Evolutionary conservation across 345 rosid species (phyloP).

Genomic region (Boechera retrofracta): DNA sequence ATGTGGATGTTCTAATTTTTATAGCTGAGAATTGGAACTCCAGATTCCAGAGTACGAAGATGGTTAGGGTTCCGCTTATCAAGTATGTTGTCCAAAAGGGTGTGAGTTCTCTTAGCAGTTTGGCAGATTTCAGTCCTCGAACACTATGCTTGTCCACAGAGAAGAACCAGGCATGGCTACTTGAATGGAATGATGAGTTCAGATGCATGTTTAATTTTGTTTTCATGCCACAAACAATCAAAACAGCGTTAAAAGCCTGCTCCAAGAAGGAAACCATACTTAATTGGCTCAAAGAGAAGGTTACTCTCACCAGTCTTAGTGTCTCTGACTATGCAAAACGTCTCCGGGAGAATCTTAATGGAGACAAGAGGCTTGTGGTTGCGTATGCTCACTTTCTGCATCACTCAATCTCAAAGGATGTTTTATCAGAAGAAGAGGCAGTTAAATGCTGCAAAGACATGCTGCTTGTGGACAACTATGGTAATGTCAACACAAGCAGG

Average conservation of each 20-base stretch:
- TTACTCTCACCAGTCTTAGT: slow-evolving; percentile 14
- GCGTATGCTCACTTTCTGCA: slow-evolving; percentile 62
- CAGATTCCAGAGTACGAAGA: slow-evolving; percentile 43
- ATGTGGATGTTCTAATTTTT: slow-evolving; percentile 57
- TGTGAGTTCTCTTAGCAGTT: slow-evolving; percentile 45
- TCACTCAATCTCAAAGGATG: slow-evolving; percentile 44
- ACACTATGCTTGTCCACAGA: slow-evolving; percentile 39
- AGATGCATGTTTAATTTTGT: slow-evolving; percentile 39
- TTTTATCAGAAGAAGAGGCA: slow-evolving; percentile 45
- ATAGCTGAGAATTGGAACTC: slow-evolving; percentile 60
- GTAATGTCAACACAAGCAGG: slow-evolving; percentile 36
- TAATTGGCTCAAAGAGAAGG: slow-evolving; percentile 52
- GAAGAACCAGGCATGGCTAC: slow-evolving; percentile 51
- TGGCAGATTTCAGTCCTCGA: slow-evolving; percentile 27
- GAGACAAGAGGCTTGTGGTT: slow-evolving; percentile 49
- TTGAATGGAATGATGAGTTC: slow-evolving; percentile 62
- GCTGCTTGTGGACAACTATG: slow-evolving; percentile 68
- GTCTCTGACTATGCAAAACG: slow-evolving; percentile 46
- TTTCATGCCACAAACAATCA: slow-evolving; percentile 57
- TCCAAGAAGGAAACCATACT: slow-evolving; percentile 31
- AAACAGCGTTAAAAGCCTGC: slow-evolving; percentile 42
- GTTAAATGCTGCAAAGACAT: slow-evolving; percentile 40
- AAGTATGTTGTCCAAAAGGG: slow-evolving; percentile 55
- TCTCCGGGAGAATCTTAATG: slow-evolving; percentile 28
- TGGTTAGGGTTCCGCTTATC: slow-evolving; percentile 54